A percentile compares a stretch with the other conserved stretches of the same genome.
Evolutionary conservation across 257 asterid species (phyloP).

Genomic region (Ehretia macrophylla): DNA sequence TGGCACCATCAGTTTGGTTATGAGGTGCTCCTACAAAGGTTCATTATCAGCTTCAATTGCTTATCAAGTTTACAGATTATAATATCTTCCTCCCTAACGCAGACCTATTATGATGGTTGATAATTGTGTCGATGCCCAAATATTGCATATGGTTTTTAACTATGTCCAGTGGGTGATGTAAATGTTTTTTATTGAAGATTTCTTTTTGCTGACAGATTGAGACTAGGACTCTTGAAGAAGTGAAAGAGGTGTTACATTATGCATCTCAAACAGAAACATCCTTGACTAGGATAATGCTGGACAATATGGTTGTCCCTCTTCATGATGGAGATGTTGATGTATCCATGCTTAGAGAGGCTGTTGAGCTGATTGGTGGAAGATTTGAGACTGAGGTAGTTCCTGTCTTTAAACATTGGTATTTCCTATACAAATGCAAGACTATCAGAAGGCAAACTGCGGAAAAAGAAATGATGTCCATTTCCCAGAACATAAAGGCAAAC

Average conservation of each 20-base stretch:
- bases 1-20: neutral
- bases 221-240: slow-evolving; percentile 90
- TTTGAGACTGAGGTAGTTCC: slow-evolving; percentile 83
- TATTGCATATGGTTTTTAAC: no score
- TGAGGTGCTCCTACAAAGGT: neutral
- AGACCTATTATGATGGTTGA: no score
- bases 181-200: neutral
- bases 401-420: neutral
- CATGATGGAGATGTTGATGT: slow-evolving; percentile 70
- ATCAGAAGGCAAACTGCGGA: no score
- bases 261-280: slow-evolving; percentile 67
- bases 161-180: no score
- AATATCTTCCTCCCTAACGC: neutral
- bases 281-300: slow-evolving; percentile 85
- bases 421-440: no score
- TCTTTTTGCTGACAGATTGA: slow-evolving; percentile 54
- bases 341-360: slow-evolving; percentile 91
- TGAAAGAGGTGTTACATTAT: slow-evolving; percentile 65
- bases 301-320: slow-evolving; percentile 93
- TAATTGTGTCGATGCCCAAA: no score
- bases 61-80: neutral
- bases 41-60: slow-evolving; percentile 1
- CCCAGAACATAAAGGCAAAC: no score
- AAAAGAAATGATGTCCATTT: no score
- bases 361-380: slow-evolving; percentile 59